Conservation (phyloP, 78 protist species). For the Dictyostelium brefeldianum region DNA sequence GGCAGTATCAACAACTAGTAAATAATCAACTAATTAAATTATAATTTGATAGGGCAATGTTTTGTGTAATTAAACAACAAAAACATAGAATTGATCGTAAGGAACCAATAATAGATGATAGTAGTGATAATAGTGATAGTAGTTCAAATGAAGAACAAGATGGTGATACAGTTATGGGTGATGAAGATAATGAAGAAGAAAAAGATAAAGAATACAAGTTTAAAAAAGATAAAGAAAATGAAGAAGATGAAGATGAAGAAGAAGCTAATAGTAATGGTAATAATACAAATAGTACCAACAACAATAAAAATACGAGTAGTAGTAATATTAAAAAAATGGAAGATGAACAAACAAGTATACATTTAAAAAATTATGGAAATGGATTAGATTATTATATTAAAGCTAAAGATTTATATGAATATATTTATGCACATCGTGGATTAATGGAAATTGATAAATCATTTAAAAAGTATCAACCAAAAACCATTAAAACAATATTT, state of each 20-base stretch:
- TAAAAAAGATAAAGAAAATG: too few species aligned
- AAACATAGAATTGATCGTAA: neutral
- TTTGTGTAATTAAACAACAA: constrained; percentile 9
- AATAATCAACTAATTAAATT: neutral
- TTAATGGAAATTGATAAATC: neutral
- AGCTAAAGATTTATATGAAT: neutral
- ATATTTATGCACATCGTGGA: neutral
- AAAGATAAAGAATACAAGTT: too few species aligned
- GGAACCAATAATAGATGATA: neutral
- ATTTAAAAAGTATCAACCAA: neutral
- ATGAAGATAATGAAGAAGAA: neutral
- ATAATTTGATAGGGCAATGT: constrained; percentile 7
- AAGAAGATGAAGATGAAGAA: too few species aligned
- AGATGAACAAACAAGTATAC: too few species aligned
- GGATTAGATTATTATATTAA: neutral
- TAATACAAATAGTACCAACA: too few species aligned
- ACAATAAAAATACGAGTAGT: too few species aligned
- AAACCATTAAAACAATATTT: neutral
- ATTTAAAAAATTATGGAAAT: neutral
- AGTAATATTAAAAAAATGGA: too few species aligned
- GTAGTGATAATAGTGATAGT: neutral
- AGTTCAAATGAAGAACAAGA: neutral
- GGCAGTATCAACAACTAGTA: neutral
- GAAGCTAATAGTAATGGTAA: too few species aligned
- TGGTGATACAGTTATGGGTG: neutral